Conservation (phyloP, 1,139 yeast species). For the Debaryomyces nepalensis region DNA sequence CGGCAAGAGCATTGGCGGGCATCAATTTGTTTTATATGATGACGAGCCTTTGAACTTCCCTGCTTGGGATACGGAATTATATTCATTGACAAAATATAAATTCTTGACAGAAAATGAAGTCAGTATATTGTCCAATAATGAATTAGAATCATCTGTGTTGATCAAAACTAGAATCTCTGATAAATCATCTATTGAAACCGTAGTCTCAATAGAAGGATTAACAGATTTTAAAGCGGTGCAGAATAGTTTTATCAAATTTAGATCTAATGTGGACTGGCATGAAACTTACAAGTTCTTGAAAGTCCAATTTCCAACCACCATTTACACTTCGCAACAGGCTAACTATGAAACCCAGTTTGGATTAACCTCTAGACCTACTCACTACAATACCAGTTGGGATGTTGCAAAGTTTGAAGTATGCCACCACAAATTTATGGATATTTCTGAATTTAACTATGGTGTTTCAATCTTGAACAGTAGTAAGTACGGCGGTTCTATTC, state of each 20-base stretch:
- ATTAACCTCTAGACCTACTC: conserved; percentile 87
- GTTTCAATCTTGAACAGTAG: conserved; percentile 83
- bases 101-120: conserved; percentile 51
- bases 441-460: conserved; percentile 84
- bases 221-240: conserved; percentile 33
- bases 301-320: conserved; percentile 91
- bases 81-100: conserved; percentile 70
- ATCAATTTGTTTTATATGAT: conserved; percentile 78
- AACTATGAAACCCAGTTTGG: conserved; percentile 95
- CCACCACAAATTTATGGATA: conserved; percentile 91
- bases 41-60: conserved; percentile 91
- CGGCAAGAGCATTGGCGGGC: conserved; percentile 55
- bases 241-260: conserved; percentile 54
- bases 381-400: conserved; percentile 94
- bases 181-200: conserved; percentile 63
- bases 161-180: conserved; percentile 63
- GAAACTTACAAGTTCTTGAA: conserved; percentile 87
- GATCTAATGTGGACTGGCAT: conserved; percentile 81
- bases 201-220: conserved; percentile 70
- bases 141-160: conserved; percentile 63
- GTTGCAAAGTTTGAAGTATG: conserved; percentile 96
- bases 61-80: conserved; percentile 97
- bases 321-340: conserved; percentile 70
- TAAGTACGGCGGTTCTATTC: conserved; percentile 91
- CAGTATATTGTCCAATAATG: conserved; percentile 56